These are phyloP conservation scores for Musa beccarii DNA, from an alignment of 176 grass and related monocot species.

Conservation along the genomic window DNA sequence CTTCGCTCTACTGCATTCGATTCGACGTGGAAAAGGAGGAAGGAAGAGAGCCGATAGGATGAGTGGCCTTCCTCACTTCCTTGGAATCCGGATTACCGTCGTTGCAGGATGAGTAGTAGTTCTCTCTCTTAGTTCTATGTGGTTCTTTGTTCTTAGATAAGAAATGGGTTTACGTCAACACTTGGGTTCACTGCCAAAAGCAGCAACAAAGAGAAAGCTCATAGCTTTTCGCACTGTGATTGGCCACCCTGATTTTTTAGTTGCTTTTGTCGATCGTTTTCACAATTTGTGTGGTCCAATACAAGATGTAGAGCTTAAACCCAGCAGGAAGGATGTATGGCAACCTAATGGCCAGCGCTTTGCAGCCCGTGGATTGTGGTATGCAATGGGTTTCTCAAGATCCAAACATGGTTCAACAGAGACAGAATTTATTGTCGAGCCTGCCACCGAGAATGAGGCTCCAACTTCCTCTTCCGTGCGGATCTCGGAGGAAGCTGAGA, in stretches of 20 bases:
- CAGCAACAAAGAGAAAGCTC: background rate
- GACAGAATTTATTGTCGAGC: slow-evolving; percentile 5
- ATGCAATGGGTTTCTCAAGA: background rate
- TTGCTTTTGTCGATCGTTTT: background rate
- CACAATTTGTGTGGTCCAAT: background rate
- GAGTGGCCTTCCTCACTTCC: no score
- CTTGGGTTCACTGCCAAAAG: background rate
- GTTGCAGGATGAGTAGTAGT: no score
- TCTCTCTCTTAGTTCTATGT: background rate
- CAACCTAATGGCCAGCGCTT: background rate
- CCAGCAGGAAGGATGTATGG: background rate
- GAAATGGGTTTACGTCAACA: background rate
- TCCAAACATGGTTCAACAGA: background rate
- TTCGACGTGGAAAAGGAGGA: no score
- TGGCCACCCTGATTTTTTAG: background rate
- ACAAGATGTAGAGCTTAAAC: background rate
- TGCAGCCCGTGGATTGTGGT: background rate
- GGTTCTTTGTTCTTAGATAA: background rate
- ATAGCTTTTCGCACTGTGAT: background rate
- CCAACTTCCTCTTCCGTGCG: background rate
- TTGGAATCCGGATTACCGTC: no score
- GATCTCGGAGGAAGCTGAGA: slow-evolving; percentile 25
- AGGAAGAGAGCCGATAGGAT: no score
- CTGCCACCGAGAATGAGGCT: background rate
- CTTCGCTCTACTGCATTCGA: no score